Conservation (phyloP, 2,329 filamentous ascomycete species). For the Hypoxylon sp. region DNA sequence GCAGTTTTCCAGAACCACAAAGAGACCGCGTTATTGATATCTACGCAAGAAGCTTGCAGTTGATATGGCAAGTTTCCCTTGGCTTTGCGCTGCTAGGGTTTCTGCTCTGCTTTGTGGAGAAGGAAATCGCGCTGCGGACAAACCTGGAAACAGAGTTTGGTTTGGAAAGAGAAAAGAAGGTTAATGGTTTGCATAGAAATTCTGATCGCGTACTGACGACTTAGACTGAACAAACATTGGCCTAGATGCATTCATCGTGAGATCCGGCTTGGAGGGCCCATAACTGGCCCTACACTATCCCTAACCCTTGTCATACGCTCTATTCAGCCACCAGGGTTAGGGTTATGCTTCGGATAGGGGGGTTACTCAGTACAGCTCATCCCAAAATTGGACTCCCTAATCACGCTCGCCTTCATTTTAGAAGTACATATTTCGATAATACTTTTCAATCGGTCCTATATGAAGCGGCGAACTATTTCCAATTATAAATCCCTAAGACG, state of each 20-base stretch:
- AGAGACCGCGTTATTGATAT: constrained; percentile 7
- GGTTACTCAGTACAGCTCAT: too few species aligned
- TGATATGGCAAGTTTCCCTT: constrained; percentile 6
- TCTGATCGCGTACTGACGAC: not conserved
- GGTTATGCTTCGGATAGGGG: too few species aligned
- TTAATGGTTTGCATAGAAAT: not conserved
- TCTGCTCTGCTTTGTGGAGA: constrained; percentile 6
- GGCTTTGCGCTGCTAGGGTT: constrained; percentile 6
- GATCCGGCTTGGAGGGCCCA: too few species aligned
- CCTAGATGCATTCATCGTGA: too few species aligned
- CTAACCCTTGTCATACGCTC: too few species aligned
- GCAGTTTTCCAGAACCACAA: not conserved
- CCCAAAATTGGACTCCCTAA: too few species aligned
- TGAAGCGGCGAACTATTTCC: too few species aligned
- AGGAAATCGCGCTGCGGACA: constrained; percentile 5
- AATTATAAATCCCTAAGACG: not conserved
- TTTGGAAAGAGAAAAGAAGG: constrained; percentile 3
- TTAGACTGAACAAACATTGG: not conserved
- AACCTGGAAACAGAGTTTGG: constrained; percentile 18
- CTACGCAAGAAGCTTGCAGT: constrained; percentile 1
- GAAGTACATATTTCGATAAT: too few species aligned
- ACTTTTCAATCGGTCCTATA: too few species aligned
- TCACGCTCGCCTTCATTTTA: too few species aligned
- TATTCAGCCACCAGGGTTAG: too few species aligned
- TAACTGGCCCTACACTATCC: too few species aligned